These are phyloP conservation scores for Amphicarpaea edgeworthii DNA, from an alignment of 306 rosid species.

Conservation along the genomic window DNA sequence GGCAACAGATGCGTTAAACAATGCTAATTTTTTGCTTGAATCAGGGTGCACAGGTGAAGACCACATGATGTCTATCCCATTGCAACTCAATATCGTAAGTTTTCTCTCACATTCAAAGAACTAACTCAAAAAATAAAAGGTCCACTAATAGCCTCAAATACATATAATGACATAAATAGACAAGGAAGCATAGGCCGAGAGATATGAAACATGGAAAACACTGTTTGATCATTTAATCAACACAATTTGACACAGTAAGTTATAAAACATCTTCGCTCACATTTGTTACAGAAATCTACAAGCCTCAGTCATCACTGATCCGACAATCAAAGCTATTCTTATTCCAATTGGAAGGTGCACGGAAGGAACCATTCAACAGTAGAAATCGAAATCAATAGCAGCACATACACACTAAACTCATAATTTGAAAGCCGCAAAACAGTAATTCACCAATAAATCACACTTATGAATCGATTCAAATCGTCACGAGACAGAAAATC, in stretches of 20 bases:
- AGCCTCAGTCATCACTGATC: conserved; percentile 2
- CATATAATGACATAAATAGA: not conserved
- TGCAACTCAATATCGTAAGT: not conserved
- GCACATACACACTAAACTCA: not conserved
- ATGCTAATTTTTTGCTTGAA: not conserved
- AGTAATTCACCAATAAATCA: conserved; percentile 25
- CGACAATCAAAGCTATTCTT: conserved; percentile 21
- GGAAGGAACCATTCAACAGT: not conserved
- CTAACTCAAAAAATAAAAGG: not conserved
- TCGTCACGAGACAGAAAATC: conserved; percentile 6
- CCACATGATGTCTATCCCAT: not conserved
- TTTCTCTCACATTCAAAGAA: conserved; percentile 6
- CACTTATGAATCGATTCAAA: conserved; percentile 3
- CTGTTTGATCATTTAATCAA: not conserved
- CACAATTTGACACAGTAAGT: not conserved
- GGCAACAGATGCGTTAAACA: conserved; percentile 1
- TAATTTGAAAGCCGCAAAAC: conserved; percentile 9
- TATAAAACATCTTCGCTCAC: not conserved
- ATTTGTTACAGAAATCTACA: conserved; percentile 11
- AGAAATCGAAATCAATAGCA: not conserved
- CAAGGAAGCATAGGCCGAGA: not conserved
- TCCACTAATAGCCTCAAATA: not conserved
- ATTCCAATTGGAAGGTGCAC: conserved; percentile 14
- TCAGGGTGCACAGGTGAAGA: not conserved
- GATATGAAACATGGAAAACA: not conserved